These are phyloP conservation scores for Xylaria arbuscula DNA, from an alignment of 2,329 filamentous ascomycete species.

Conservation along the genomic window DNA sequence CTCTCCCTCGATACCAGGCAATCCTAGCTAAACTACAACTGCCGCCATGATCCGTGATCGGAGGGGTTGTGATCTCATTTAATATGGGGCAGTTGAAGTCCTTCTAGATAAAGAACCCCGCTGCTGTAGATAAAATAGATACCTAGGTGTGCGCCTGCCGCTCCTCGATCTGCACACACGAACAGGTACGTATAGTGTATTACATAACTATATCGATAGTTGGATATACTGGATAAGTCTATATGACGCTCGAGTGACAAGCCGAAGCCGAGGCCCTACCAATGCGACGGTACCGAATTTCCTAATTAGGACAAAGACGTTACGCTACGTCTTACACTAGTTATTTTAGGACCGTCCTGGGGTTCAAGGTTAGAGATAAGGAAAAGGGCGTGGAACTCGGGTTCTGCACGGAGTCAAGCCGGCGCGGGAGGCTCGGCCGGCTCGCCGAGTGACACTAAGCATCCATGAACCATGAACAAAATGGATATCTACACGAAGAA, in stretches of 20 bases:
- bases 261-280: not conserved
- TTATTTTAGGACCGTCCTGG: not conserved
- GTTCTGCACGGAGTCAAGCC: not conserved
- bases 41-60: constrained; percentile 28
- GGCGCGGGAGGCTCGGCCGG: constrained; percentile 8
- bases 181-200: not conserved
- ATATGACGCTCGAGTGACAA: not conserved
- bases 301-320: constrained; percentile 17
- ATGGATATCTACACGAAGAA: not conserved
- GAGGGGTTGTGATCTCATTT: constrained; percentile 30
- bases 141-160: too few species aligned
- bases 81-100: not conserved
- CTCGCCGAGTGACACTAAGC: not conserved
- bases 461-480: not conserved
- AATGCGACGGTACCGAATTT: not conserved
- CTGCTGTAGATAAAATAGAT: not conserved
- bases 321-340: not conserved
- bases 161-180: too few species aligned
- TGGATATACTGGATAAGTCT: not conserved
- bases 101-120: not conserved
- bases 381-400: not conserved
- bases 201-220: too few species aligned
- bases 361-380: constrained; percentile 2
- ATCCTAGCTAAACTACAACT: constrained; percentile 9
- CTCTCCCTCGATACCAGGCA: not conserved